Conservation (phyloP, 2,329 filamentous ascomycete species). For the Akanthomyces lecanii region DNA sequence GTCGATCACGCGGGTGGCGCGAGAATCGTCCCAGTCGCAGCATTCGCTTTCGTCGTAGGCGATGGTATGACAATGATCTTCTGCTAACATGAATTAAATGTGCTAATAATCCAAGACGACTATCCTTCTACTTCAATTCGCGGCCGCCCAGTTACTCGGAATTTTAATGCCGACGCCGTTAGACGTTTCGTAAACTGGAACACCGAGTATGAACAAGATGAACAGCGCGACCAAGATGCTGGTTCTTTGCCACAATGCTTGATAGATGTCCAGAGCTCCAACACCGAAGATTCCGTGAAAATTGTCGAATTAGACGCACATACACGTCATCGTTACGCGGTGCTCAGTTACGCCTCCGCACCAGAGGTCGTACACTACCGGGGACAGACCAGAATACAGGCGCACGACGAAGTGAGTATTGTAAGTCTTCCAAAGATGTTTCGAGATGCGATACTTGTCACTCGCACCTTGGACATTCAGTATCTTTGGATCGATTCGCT, state of each 20-base stretch:
- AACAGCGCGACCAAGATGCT: too few relatives aligned
- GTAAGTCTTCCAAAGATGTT: background rate
- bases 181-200: too few relatives aligned
- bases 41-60: background rate
- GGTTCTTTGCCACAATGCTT: too few relatives aligned
- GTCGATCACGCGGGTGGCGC: background rate
- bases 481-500: background rate
- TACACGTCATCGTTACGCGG: too few relatives aligned
- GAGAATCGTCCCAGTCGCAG: background rate
- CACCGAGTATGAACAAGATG: too few relatives aligned
- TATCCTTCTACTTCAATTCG: background rate
- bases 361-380: background rate
- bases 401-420: background rate
- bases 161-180: too few relatives aligned
- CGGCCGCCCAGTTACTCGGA: too few relatives aligned
- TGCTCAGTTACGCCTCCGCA: background rate
- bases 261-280: too few relatives aligned
- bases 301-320: too few relatives aligned
- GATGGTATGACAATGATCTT: background rate
- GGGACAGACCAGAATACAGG: too few relatives aligned
- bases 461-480: background rate
- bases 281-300: too few relatives aligned
- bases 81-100: background rate
- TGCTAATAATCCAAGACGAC: background rate
- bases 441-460: background rate